These are phyloP conservation scores for Aspergillus campestris DNA, from an alignment of 495 filamentous ascomycete genomes.

Conservation along the genomic window DNA sequence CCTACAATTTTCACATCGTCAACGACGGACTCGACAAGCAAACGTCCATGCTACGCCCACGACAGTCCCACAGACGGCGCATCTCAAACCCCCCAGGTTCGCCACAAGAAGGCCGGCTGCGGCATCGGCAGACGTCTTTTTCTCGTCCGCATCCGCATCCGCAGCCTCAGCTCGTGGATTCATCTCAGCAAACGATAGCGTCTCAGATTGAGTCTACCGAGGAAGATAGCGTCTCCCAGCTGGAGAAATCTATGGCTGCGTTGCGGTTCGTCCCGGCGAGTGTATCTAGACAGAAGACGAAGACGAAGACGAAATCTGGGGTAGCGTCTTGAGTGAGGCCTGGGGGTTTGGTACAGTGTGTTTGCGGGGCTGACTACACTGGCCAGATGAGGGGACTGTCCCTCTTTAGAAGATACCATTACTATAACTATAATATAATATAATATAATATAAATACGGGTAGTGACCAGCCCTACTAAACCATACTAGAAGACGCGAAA, in stretches of 20 bases:
- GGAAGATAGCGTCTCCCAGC: constrained; percentile 59
- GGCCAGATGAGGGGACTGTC: too few relatives aligned
- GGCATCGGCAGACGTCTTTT: constrained; percentile 28
- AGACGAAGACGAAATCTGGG: not conserved
- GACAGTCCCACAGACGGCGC: constrained; percentile 37
- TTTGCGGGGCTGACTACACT: too few relatives aligned
- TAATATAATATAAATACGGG: too few relatives aligned
- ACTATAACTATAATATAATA: too few relatives aligned
- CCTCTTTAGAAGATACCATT: too few relatives aligned
- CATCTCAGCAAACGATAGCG: not conserved
- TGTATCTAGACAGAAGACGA: constrained; percentile 33
- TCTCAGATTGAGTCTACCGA: constrained; percentile 9
- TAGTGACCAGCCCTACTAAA: too few relatives aligned
- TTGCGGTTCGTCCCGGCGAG: constrained; percentile 75
- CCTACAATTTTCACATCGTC: constrained; percentile 84
- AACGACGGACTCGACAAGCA: constrained; percentile 82
- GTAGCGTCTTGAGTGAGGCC: not conserved
- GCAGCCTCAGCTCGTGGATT: not conserved
- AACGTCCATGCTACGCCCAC: constrained; percentile 59
- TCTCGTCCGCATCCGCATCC: constrained; percentile 15
- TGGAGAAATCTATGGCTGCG: constrained; percentile 73
- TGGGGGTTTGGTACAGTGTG: not conserved
- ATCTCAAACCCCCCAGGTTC: constrained; percentile 39
- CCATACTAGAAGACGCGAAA: too few relatives aligned
- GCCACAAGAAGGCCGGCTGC: constrained; percentile 30